These are phyloP conservation scores for Alternaria sp. DNA, from an alignment of 2,329 filamentous ascomycete genomes.

Conservation along the genomic window DNA sequence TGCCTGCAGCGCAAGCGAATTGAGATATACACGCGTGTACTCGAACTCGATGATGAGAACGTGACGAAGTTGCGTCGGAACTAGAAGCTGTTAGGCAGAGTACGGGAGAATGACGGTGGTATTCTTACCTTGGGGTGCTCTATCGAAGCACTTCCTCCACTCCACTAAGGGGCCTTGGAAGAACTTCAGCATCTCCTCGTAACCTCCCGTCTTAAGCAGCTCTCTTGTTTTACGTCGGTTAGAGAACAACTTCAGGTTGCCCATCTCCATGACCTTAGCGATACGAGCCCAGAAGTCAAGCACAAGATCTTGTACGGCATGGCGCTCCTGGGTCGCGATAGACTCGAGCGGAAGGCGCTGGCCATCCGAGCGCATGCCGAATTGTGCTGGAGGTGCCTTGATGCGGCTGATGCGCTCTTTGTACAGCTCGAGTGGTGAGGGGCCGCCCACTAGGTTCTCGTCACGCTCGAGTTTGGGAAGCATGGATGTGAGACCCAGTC, in stretches of 20 bases:
- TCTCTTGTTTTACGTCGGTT: conserved; percentile 88
- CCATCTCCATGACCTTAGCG: conserved; percentile 88
- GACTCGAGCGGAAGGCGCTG: conserved; percentile 48
- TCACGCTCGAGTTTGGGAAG: conserved; percentile 65
- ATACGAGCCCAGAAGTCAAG: conserved; percentile 93
- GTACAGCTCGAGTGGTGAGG: conserved; percentile 45
- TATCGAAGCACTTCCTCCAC: conserved; percentile 84
- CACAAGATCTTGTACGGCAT: conserved; percentile 62
- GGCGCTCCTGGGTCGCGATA: conserved; percentile 47
- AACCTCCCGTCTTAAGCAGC: conserved; percentile 85
- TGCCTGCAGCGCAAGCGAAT: conserved; percentile 91
- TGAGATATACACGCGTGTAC: conserved; percentile 93
- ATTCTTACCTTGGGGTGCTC: conserved; percentile 63
- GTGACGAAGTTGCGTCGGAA: conserved; percentile 68
- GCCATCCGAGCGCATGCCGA: conserved; percentile 47
- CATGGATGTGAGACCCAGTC: conserved; percentile 93
- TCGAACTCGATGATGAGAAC: conserved; percentile 95
- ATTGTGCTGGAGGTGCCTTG: conserved; percentile 46
- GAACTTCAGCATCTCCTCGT: conserved; percentile 80
- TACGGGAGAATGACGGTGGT: neutral
- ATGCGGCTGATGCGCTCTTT: conserved; percentile 48
- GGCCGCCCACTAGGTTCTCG: conserved; percentile 33
- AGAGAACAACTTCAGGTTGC: conserved; percentile 87
- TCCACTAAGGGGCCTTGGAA: conserved; percentile 80
- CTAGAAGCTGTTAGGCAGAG: conserved; percentile 47